These are phyloP conservation scores for Lagenidium giganteum DNA, from an alignment of 352 stramenopile genomes.

Conservation along the genomic window DNA sequence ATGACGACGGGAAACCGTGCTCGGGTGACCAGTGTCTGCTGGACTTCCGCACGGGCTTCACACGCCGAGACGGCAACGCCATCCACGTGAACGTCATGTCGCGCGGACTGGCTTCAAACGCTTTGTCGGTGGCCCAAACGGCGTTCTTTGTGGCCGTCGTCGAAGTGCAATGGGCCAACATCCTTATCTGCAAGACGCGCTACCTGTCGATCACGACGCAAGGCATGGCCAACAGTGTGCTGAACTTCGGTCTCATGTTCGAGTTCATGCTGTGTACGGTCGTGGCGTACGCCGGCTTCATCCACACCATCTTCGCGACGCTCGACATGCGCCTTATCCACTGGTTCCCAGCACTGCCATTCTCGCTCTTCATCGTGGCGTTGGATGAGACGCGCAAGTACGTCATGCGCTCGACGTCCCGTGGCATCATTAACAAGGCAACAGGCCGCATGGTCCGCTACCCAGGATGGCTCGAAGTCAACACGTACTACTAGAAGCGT, in stretches of 20 bases:
- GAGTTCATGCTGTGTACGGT: slow-evolving; percentile 86
- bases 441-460: slow-evolving; percentile 79
- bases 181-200: slow-evolving; percentile 92
- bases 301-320: slow-evolving; percentile 82
- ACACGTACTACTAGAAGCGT: slow-evolving; percentile 88
- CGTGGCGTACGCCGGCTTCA: slow-evolving; percentile 81
- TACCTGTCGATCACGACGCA: slow-evolving; percentile 88
- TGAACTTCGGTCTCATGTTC: slow-evolving; percentile 93
- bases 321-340: slow-evolving; percentile 84
- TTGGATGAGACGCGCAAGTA: slow-evolving; percentile 91
- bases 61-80: slow-evolving; percentile 11
- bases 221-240: slow-evolving; percentile 89
- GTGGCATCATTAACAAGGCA: slow-evolving; percentile 66
- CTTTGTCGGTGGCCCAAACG: slow-evolving; percentile 79
- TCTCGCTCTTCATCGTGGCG: slow-evolving; percentile 83
- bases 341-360: slow-evolving; percentile 90
- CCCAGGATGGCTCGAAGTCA: slow-evolving; percentile 83
- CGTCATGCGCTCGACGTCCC: slow-evolving; percentile 81
- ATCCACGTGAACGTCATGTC: slow-evolving; percentile 81
- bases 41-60: slow-evolving; percentile 55
- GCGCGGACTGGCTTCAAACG: slow-evolving; percentile 82
- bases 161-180: slow-evolving; percentile 88
- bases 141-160: slow-evolving; percentile 85
- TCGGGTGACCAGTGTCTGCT: slow-evolving; percentile 35
- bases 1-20: slow-evolving; percentile 32